Base-by-base conservation (phyloP, 257 asterid genomes). In the Rubia yunnanensis region DNA sequence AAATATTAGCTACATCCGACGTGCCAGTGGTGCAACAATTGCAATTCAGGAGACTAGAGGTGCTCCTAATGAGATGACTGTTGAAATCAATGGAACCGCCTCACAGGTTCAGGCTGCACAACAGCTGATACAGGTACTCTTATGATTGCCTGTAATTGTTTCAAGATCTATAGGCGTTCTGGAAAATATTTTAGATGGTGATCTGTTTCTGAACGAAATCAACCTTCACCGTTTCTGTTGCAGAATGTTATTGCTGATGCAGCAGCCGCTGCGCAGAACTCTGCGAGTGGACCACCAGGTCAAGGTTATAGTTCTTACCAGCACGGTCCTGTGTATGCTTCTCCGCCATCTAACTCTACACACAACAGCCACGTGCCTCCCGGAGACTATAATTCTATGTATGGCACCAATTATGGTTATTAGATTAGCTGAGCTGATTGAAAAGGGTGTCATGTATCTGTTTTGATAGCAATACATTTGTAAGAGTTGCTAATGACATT, bases 11-110 rank as follows among this genome's bases (percentile, higher is more conserved):
- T n/a, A n/a, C n/a, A n/a, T n/a, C n/a, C n/a, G n/a, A n/a, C n/a
- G n/a, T n/a, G n/a, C n/a, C n/a, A 88, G 96, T 81, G 98, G 98
- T 73, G 94, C 98, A 72, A 78, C 92, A 66, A 82, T 91, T 46
- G 95, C 94, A 26, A 71, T 88, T 63, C 96, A 88, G 72, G 96
- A 86, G 78, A 79, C 94, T 15, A 83, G 79, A 76, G 98, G 89
- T 70, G 84, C 77, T 68, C 96, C 95, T 70, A 91, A 81, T 38
- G 92, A 88, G 89, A 91, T 91, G 98, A 91, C 95, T 49, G 92
- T 91, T 70, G 98, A 91, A 79, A 85, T 91, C 31, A 83, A 85
- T 74, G 98, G 98, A 53, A 80, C 96, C 5, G 88, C 96, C 0
- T 76, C 95, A 5, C 96, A 91, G 78, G 96, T 88, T 72, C 98